Conservation (phyloP, 805 yeast species). For the Nakazawaea siamensis region DNA sequence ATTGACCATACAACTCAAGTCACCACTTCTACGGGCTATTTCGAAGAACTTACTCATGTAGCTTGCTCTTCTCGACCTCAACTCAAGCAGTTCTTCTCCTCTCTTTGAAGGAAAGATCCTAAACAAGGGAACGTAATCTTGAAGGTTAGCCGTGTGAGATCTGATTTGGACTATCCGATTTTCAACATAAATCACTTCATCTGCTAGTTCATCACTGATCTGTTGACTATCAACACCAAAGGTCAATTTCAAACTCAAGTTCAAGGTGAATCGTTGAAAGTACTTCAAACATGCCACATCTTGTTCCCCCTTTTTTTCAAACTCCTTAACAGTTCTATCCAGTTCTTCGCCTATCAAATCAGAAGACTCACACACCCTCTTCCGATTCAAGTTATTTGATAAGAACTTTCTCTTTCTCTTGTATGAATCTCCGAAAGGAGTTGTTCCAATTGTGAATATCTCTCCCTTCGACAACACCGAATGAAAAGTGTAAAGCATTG, state of each 20-base stretch:
- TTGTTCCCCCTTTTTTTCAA: background rate
- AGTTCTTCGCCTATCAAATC: slow-evolving; percentile 31
- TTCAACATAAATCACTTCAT: slow-evolving; percentile 48
- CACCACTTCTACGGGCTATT: no score
- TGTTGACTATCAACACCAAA: slow-evolving; percentile 44
- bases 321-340: slow-evolving; percentile 9
- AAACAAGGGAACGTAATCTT: slow-evolving; percentile 44
- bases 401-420: slow-evolving; percentile 39
- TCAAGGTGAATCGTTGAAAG: slow-evolving; percentile 42
- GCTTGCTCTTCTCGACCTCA: slow-evolving; percentile 33
- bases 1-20: slow-evolving; percentile 18
- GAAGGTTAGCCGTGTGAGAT: slow-evolving; percentile 46
- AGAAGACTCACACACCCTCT: slow-evolving; percentile 23
- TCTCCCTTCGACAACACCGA: slow-evolving; percentile 44
- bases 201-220: slow-evolving; percentile 26
- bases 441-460: slow-evolving; percentile 58
- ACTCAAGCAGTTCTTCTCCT: slow-evolving; percentile 22
- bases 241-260: slow-evolving; percentile 40
- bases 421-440: slow-evolving; percentile 46
- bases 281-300: background rate
- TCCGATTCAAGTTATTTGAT: slow-evolving; percentile 33
- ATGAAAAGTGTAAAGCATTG: slow-evolving; percentile 61
- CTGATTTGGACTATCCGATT: slow-evolving; percentile 47
- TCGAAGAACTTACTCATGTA: slow-evolving; percentile 35
- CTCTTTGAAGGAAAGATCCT: slow-evolving; percentile 26